phyloP scores from a whole-genome alignment of 108 stramenopile genomes.

The Cylindrotheca fusiformis region DNA sequence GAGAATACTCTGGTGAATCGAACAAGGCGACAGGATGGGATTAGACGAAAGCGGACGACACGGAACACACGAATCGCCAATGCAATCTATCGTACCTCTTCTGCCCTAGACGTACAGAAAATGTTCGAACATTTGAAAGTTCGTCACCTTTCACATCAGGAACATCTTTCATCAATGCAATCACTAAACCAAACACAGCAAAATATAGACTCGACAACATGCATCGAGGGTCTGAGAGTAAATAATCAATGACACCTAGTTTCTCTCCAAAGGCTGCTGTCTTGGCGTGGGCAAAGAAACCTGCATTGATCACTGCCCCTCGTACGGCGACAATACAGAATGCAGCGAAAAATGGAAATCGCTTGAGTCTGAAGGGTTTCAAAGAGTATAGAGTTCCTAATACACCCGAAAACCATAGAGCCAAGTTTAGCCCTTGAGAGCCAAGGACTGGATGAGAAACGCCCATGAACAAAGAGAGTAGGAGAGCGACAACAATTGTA shows the following conservation, averaged over 20 bases:
- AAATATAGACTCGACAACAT: conserved; percentile 72
- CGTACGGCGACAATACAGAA: conserved; percentile 93
- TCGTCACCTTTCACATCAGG: conserved; percentile 82
- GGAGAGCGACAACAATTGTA: conserved; percentile 53
- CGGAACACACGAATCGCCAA: neutral
- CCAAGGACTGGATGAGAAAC: conserved; percentile 50
- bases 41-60: neutral
- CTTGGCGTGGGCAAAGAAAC: conserved; percentile 80
- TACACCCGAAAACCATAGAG: conserved; percentile 81
- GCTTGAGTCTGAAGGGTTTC: conserved; percentile 85
- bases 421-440: conserved; percentile 63
- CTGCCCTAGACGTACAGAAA: conserved; percentile 77
- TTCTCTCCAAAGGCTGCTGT: neutral
- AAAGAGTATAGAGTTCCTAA: conserved; percentile 90
- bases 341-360: conserved; percentile 93
- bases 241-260: conserved; percentile 46
- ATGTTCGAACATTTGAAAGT: conserved; percentile 70
- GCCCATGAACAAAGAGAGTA: conserved; percentile 65
- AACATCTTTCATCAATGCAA: conserved; percentile 90
- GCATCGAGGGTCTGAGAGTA: conserved; percentile 54
- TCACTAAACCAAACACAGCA: conserved; percentile 84
- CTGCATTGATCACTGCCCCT: conserved; percentile 90
- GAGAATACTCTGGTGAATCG: conserved; percentile 4
- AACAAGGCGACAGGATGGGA: neutral
- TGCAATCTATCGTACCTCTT: conserved; percentile 9